Conservation (phyloP, 352 stramenopile species). For the Phytopythium boreale region DNA sequence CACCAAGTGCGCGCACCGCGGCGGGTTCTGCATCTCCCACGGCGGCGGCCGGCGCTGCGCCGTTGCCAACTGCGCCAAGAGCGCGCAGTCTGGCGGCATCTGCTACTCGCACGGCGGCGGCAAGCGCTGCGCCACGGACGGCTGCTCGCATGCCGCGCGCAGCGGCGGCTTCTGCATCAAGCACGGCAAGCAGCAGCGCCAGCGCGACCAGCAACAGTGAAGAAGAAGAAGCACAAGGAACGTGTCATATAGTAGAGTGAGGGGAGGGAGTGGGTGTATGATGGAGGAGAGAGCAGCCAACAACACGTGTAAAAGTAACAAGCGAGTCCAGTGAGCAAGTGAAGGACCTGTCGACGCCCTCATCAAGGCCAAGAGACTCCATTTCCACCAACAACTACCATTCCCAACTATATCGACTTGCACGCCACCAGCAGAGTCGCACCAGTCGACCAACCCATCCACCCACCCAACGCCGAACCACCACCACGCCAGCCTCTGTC, state of each 20-base stretch:
- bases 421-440: neutral
- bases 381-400: too few relatives aligned
- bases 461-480: too few relatives aligned
- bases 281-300: too few relatives aligned
- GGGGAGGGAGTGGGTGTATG: too few relatives aligned
- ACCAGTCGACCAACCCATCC: neutral
- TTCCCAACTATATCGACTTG: too few relatives aligned
- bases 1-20: slow-evolving; percentile 78
- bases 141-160: slow-evolving; percentile 76
- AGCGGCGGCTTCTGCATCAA: slow-evolving; percentile 83
- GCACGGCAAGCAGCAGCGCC: slow-evolving; percentile 64
- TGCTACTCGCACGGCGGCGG: slow-evolving; percentile 85
- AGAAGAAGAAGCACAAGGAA: neutral
- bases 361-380: neutral
- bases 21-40: slow-evolving; percentile 80
- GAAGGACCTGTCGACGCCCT: neutral
- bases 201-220: neutral
- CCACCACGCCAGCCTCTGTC: neutral
- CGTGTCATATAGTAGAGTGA: neutral
- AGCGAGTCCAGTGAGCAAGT: neutral
- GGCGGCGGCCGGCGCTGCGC: slow-evolving; percentile 73
- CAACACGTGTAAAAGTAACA: neutral
- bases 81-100: slow-evolving; percentile 74
- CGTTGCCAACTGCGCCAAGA: slow-evolving; percentile 72
- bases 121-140: slow-evolving; percentile 73